Conservation (phyloP, 2,329 filamentous ascomycete species). For the Neobulgaria alba region DNA sequence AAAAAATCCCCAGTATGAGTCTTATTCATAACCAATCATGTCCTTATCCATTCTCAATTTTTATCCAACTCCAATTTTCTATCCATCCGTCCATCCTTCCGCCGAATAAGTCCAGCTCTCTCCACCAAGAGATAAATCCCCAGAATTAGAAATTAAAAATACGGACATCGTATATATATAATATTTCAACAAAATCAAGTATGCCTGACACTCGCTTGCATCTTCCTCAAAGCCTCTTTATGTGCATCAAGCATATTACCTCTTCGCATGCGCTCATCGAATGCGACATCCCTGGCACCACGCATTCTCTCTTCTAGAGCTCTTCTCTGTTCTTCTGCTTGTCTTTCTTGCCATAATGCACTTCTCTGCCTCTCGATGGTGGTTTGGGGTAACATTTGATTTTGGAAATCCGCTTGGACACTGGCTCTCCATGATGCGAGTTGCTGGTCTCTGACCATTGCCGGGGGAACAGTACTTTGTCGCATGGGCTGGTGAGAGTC, state of each 20-base stretch:
- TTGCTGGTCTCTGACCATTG: slow-evolving; percentile 44
- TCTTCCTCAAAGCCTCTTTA: slow-evolving; percentile 66
- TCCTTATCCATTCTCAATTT: too few species aligned
- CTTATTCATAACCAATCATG: too few species aligned
- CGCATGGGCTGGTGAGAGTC: slow-evolving; percentile 49
- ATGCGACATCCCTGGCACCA: slow-evolving; percentile 50
- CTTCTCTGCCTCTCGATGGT: slow-evolving; percentile 47
- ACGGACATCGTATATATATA: too few species aligned
- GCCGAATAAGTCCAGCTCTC: too few species aligned
- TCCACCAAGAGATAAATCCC: too few species aligned
- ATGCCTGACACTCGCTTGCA: slow-evolving; percentile 46
- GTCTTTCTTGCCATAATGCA: slow-evolving; percentile 47
- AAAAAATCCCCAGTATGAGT: too few species aligned
- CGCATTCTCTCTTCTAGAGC: slow-evolving; percentile 48
- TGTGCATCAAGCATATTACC: slow-evolving; percentile 70
- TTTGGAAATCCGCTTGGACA: slow-evolving; percentile 51
- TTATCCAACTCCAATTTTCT: neutral
- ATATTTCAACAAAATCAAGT: slow-evolving; percentile 9
- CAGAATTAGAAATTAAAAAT: slow-evolving; percentile 10
- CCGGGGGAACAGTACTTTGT: slow-evolving; percentile 34
- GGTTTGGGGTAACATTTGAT: slow-evolving; percentile 22
- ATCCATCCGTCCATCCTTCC: neutral
- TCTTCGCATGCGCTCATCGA: slow-evolving; percentile 69
- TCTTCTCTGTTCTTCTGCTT: slow-evolving; percentile 47
- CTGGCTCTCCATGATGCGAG: slow-evolving; percentile 61